These are phyloP conservation scores for Omphalotus olearius DNA, from an alignment of 1,284 basidiomycete genomes.

Conservation along the genomic window DNA sequence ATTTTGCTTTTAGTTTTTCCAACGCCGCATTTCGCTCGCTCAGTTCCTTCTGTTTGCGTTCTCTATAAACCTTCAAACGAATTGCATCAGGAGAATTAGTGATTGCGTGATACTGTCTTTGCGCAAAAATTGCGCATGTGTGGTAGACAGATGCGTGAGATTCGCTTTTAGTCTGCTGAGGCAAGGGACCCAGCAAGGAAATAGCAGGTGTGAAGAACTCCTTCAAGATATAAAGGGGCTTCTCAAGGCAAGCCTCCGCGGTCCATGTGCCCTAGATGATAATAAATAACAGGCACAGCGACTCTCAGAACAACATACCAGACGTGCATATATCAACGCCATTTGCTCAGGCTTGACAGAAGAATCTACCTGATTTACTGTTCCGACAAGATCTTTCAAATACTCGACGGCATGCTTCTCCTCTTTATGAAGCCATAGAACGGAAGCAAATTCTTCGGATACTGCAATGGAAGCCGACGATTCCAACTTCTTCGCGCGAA, in stretches of 20 bases:
- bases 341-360: slow-evolving; percentile 12
- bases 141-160: slow-evolving; percentile 69
- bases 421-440: slow-evolving; percentile 87
- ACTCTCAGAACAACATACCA: slow-evolving; percentile 41
- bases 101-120: slow-evolving; percentile 77
- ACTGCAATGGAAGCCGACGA: slow-evolving; percentile 45
- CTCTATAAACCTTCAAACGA: slow-evolving; percentile 70
- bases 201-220: slow-evolving; percentile 71
- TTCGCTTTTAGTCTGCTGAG: slow-evolving; percentile 16
- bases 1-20: neutral
- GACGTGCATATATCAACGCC: slow-evolving; percentile 35
- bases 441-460: slow-evolving; percentile 82
- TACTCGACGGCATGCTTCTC: slow-evolving; percentile 81
- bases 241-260: slow-evolving; percentile 80
- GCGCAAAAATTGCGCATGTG: slow-evolving; percentile 86
- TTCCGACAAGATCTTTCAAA: slow-evolving; percentile 47
- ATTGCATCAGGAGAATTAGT: slow-evolving; percentile 70
- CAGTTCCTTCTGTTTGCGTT: slow-evolving; percentile 67
- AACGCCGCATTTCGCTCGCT: slow-evolving; percentile 42
- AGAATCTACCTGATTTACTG: slow-evolving; percentile 2
- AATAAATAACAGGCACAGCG: neutral
- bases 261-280: slow-evolving; percentile 79
- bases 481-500: slow-evolving; percentile 69
- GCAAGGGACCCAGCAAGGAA: slow-evolving; percentile 30
- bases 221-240: slow-evolving; percentile 70